These are phyloP conservation scores for Trichomonascaceae sp. DNA, from an alignment of 1,139 yeast species.

Conservation along the genomic window DNA sequence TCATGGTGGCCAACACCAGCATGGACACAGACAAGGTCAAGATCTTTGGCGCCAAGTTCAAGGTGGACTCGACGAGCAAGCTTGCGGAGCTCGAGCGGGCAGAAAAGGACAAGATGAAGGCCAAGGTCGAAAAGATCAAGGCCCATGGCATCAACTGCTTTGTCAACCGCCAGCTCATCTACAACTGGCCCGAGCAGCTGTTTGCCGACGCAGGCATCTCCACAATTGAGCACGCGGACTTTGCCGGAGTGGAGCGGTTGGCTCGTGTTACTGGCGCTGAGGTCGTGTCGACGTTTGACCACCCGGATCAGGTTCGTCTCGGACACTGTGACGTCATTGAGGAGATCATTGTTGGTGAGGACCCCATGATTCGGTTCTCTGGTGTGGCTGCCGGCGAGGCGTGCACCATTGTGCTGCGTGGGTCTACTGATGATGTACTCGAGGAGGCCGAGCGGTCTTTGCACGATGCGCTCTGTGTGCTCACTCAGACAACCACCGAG, in stretches of 20 bases:
- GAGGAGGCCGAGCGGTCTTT: constrained; percentile 97
- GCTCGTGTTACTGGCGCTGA: constrained; percentile 97
- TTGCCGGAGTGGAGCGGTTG: constrained; percentile 93
- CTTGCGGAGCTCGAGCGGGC: constrained; percentile 94
- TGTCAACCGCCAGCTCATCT: constrained; percentile 89
- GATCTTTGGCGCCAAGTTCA: constrained; percentile 94
- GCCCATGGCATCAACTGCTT: constrained; percentile 75
- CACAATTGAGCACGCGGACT: constrained; percentile 96
- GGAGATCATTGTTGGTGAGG: constrained; percentile 88
- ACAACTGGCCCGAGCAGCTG: constrained; percentile 95
- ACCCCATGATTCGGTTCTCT: constrained; percentile 68
- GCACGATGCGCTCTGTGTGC: constrained; percentile 91
- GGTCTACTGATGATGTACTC: constrained; percentile 90
- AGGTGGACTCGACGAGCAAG: constrained; percentile 89
- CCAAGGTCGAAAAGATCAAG: constrained; percentile 78
- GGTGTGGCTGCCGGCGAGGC: constrained; percentile 97
- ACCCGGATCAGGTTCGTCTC: constrained; percentile 71
- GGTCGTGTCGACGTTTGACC: constrained; percentile 92
- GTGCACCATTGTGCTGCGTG: constrained; percentile 89
- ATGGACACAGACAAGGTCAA: constrained; percentile 97
- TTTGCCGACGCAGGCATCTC: constrained; percentile 79
- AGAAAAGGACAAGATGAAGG: constrained; percentile 85
- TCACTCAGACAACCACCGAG: constrained; percentile 88
- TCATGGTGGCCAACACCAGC: constrained; percentile 88
- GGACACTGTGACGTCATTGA: constrained; percentile 88